Evolutionary conservation across 768 basidiomycete genomes (phyloP).

Genomic region (Infundibulicybe gibba): DNA sequence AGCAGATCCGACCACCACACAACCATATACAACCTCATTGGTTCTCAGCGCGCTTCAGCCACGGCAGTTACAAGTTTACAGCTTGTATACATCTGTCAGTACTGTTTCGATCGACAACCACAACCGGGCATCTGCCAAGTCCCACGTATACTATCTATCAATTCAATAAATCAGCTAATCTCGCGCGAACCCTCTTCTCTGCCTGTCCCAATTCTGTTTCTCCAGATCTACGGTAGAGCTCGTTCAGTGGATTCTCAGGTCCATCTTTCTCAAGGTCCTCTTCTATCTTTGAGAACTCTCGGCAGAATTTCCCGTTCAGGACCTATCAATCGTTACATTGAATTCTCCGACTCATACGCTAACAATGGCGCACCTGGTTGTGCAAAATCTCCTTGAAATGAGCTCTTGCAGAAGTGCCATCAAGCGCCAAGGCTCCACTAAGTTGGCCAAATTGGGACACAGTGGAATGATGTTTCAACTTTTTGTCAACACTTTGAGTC

Average conservation of each 20-base stretch:
- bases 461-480: conserved; percentile 59
- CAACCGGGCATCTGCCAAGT: too few species aligned
- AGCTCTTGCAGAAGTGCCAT: conserved; percentile 41
- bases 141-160: background rate
- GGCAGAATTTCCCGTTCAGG: conserved; percentile 55
- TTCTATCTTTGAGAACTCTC: conserved; percentile 53
- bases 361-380: conserved; percentile 38
- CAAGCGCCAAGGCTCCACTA: conserved; percentile 51
- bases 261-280: conserved; percentile 55
- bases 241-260: conserved; percentile 48
- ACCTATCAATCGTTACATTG: conserved; percentile 27
- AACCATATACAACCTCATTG: too few species aligned
- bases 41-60: too few species aligned
- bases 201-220: conserved; percentile 53
- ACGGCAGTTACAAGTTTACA: too few species aligned
- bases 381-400: conserved; percentile 60
- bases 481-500: conserved; percentile 3
- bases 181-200: conserved; percentile 53
- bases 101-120: too few species aligned
- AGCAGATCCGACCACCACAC: too few species aligned
- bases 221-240: conserved; percentile 46
- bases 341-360: background rate
- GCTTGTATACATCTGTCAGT: too few species aligned
- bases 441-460: conserved; percentile 65
- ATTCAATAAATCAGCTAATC: conserved; percentile 37